phyloP scores from a whole-genome alignment of 2,329 filamentous ascomycete species.

The Fusarium zealandicum region DNA sequence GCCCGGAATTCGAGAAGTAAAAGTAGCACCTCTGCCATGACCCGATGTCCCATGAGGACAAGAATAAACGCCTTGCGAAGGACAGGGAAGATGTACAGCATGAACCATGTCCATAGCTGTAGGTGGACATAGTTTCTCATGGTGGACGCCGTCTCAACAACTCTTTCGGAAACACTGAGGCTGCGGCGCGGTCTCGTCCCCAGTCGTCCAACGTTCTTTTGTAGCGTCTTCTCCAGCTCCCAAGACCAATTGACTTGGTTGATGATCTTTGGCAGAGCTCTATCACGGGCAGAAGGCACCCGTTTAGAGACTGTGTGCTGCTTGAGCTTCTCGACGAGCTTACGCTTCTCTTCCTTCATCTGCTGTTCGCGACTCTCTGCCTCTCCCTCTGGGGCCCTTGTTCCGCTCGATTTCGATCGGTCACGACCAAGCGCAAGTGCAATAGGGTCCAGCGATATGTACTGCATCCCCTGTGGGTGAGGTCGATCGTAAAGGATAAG shows the following conservation, averaged over 20 bases:
- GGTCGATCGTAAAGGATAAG: conserved; percentile 90
- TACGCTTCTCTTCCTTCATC: conserved; percentile 65
- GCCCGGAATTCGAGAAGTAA: conserved; percentile 84
- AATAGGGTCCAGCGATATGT: conserved; percentile 90
- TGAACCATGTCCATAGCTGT: conserved; percentile 74
- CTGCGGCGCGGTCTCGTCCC: conserved; percentile 81
- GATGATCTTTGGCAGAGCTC: conserved; percentile 79
- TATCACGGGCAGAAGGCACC: conserved; percentile 80
- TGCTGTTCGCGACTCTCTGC: conserved; percentile 71
- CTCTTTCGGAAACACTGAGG: conserved; percentile 90
- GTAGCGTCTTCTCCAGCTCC: conserved; percentile 84
- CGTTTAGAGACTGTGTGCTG: conserved; percentile 85
- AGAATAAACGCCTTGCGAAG: conserved; percentile 77
- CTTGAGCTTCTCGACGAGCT: conserved; percentile 84
- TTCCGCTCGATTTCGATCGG: conserved; percentile 49
- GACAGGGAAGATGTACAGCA: conserved; percentile 79
- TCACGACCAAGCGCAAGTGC: conserved; percentile 85
- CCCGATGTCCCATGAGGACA: conserved; percentile 78
- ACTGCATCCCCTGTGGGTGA: conserved; percentile 89
- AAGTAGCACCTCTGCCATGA: conserved; percentile 81
- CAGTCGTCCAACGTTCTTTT: conserved; percentile 88
- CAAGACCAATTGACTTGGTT: conserved; percentile 96
- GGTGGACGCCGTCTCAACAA: conserved; percentile 91
- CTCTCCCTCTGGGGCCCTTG: conserved; percentile 67
- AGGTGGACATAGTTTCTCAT: conserved; percentile 78